Evolutionary conservation across 2,329 filamentous ascomycete species (phyloP).

Genomic region (Macrophomina pseudophaseolina): DNA sequence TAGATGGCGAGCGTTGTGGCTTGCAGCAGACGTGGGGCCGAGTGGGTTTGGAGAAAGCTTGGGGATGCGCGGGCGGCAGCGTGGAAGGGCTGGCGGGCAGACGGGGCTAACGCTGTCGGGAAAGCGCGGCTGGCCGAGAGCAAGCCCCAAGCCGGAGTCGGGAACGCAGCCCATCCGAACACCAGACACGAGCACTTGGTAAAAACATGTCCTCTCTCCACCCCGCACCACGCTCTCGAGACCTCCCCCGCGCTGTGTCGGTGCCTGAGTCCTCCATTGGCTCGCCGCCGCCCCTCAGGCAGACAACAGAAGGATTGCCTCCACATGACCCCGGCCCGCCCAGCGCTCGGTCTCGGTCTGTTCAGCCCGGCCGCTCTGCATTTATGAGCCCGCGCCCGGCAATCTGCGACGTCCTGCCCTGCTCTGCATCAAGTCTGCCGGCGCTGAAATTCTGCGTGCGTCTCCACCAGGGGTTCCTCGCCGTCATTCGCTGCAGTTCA

Average conservation of each 20-base stretch:
- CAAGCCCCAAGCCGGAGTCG: neutral
- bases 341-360: neutral
- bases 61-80: neutral
- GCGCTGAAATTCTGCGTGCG: neutral
- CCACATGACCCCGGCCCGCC: neutral
- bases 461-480: neutral
- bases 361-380: neutral
- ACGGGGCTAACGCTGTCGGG: neutral
- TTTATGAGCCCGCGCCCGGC: conserved; percentile 13
- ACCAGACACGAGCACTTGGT: neutral
- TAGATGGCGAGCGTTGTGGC: neutral
- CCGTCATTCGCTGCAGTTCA: neutral
- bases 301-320: neutral
- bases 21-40: neutral
- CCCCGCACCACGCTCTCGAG: conserved; percentile 12
- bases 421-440: neutral
- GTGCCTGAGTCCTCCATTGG: neutral
- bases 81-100: neutral
- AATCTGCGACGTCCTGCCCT: neutral
- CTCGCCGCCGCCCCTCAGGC: neutral
- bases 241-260: neutral
- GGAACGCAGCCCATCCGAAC: conserved; percentile 7
- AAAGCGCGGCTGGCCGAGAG: neutral
- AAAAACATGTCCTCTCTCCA: conserved; percentile 16
- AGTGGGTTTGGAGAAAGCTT: neutral